Conservation (phyloP, 1,139 yeast genomes). For the Geotrichum aggregatum region DNA sequence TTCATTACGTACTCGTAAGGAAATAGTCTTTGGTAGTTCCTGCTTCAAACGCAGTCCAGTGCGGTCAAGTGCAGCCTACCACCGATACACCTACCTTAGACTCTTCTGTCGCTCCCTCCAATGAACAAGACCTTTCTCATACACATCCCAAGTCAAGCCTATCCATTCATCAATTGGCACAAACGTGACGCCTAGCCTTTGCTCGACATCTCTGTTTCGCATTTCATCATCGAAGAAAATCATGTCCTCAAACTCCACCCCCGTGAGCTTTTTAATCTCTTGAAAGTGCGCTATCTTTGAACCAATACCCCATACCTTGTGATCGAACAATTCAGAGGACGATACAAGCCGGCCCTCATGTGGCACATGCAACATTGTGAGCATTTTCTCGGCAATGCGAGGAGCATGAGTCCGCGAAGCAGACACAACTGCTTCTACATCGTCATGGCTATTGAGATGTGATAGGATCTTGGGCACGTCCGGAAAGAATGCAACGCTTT, state of each 20-base stretch:
- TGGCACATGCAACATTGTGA: constrained; percentile 46
- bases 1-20: no score
- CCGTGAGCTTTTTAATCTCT: constrained; percentile 46
- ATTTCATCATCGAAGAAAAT: constrained; percentile 66
- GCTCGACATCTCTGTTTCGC: constrained; percentile 61
- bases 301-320: constrained; percentile 64
- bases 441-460: constrained; percentile 41
- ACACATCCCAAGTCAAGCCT: constrained; percentile 52
- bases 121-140: constrained; percentile 43
- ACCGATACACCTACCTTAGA: neutral
- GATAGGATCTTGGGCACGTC: constrained; percentile 58
- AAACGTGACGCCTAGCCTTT: constrained; percentile 55
- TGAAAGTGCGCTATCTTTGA: constrained; percentile 58
- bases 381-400: constrained; percentile 52
- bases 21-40: no score
- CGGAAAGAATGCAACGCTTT: constrained; percentile 48
- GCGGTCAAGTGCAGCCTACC: no score
- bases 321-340: constrained; percentile 47
- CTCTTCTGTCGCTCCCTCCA: constrained; percentile 36
- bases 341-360: constrained; percentile 41
- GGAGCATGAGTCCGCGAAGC: constrained; percentile 72
- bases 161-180: constrained; percentile 45
- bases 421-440: constrained; percentile 48
- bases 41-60: no score
- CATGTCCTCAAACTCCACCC: constrained; percentile 49